Percentiles rank a stretch among this genome's conserved stretches.
Evolutionary conservation across 306 rosid genomes (phyloP).

Genomic region (Dalbergia cochinchinensis): DNA sequence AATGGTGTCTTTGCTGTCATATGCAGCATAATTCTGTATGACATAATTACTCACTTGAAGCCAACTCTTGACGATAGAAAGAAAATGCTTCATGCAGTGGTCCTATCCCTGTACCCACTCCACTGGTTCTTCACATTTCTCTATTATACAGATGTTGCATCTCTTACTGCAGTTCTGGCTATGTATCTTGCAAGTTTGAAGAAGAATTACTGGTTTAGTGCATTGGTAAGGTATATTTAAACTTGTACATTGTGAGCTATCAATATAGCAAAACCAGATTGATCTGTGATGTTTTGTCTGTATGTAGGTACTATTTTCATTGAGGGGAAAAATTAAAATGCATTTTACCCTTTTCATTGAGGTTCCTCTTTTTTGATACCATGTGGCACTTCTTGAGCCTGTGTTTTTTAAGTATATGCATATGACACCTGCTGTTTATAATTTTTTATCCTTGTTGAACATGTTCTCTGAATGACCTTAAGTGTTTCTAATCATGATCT

Average conservation of each 20-base stretch:
- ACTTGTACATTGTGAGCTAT: slow-evolving; percentile 23
- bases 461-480: slow-evolving; percentile 3
- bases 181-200: slow-evolving; percentile 84
- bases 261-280: slow-evolving; percentile 10
- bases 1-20: slow-evolving; percentile 75
- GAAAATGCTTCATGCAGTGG: slow-evolving; percentile 66
- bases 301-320: neutral
- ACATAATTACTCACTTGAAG: slow-evolving; percentile 74
- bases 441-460: neutral
- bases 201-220: slow-evolving; percentile 81
- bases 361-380: slow-evolving; percentile 10
- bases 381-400: neutral
- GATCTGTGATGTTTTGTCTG: neutral
- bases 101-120: slow-evolving; percentile 80
- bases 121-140: slow-evolving; percentile 96
- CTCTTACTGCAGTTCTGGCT: slow-evolving; percentile 81
- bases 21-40: slow-evolving; percentile 73
- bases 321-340: no score
- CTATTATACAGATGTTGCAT: slow-evolving; percentile 92
- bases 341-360: neutral
- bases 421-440: slow-evolving; percentile 3
- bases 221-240: slow-evolving; percentile 71
- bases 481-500: slow-evolving; percentile 18
- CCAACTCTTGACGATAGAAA: slow-evolving; percentile 71
- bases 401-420: neutral